Percentiles rank a stretch among this genome's conserved stretches.
Conservation (phyloP, 176 grass and related monocot genomes). For the Paspalum vaginatum region DNA sequence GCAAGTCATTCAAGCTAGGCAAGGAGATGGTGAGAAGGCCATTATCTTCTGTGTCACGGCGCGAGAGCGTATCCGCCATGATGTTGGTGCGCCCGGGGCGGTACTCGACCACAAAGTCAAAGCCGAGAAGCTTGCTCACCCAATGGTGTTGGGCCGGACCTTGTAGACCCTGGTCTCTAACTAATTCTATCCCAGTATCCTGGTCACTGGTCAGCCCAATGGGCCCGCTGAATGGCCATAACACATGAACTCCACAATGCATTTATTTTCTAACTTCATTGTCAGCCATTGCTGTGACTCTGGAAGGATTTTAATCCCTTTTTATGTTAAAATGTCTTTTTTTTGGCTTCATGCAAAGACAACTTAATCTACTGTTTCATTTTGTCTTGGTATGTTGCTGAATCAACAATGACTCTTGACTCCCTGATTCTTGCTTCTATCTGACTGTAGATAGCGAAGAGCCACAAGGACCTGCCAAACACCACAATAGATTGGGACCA, state of each 20-base stretch:
- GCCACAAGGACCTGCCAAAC: constrained; percentile 51
- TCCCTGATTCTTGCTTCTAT: constrained; percentile 38
- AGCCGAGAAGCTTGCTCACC: too few species aligned
- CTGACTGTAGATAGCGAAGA: constrained; percentile 62
- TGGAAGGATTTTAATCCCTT: background rate
- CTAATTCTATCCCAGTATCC: too few species aligned
- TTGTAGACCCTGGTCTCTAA: too few species aligned
- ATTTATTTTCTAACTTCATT: constrained; percentile 14
- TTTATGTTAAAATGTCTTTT: background rate
- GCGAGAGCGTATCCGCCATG: too few species aligned
- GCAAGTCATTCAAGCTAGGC: too few species aligned
- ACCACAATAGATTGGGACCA: constrained; percentile 75
- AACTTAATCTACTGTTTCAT: background rate
- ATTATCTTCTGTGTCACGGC: too few species aligned
- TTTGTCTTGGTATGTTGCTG: constrained; percentile 29
- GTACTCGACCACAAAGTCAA: too few species aligned
- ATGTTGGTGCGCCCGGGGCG: too few species aligned
- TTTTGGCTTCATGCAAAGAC: constrained; percentile 29
- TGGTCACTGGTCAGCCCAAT: too few species aligned
- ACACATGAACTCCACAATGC: background rate
- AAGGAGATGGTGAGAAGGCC: too few species aligned
- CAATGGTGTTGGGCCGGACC: too few species aligned
- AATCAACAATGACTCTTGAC: background rate
- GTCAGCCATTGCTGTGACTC: background rate
- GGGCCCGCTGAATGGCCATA: too few species aligned